These are phyloP conservation scores for Ustulina deusta DNA, from an alignment of 2,329 filamentous ascomycete species.

Conservation along the genomic window DNA sequence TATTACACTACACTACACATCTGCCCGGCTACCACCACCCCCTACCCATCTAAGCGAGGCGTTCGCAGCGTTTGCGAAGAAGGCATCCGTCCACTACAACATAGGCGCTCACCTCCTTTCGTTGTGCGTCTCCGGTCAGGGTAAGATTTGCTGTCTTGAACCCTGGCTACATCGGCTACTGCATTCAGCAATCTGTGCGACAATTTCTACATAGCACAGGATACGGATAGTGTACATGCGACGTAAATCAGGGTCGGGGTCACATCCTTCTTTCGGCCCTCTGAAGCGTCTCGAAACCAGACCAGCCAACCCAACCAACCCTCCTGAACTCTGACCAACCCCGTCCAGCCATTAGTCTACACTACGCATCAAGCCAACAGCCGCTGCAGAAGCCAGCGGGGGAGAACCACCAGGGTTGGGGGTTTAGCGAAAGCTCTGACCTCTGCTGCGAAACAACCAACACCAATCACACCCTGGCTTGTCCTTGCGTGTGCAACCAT, in stretches of 20 bases:
- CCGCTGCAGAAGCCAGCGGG: constrained; percentile 23
- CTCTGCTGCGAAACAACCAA: constrained; percentile 30
- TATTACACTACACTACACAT: background rate
- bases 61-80: constrained; percentile 34
- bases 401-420: constrained; percentile 28
- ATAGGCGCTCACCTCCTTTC: constrained; percentile 31
- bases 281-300: constrained; percentile 35
- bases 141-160: constrained; percentile 33
- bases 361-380: constrained; percentile 12
- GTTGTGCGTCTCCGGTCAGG: constrained; percentile 32
- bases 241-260: constrained; percentile 60
- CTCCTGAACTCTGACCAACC: constrained; percentile 17
- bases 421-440: constrained; percentile 34
- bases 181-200: constrained; percentile 39
- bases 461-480: constrained; percentile 31
- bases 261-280: constrained; percentile 34
- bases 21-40: constrained; percentile 6
- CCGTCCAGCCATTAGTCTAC: constrained; percentile 10
- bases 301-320: constrained; percentile 23
- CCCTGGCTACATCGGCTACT: constrained; percentile 37
- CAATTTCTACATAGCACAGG: constrained; percentile 23
- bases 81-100: constrained; percentile 25
- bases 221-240: constrained; percentile 56
- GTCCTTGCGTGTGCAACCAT: constrained; percentile 22
- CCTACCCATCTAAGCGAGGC: constrained; percentile 36